These are phyloP conservation scores for Tylopilus sp. DNA, from an alignment of 768 basidiomycete species.

Conservation along the genomic window DNA sequence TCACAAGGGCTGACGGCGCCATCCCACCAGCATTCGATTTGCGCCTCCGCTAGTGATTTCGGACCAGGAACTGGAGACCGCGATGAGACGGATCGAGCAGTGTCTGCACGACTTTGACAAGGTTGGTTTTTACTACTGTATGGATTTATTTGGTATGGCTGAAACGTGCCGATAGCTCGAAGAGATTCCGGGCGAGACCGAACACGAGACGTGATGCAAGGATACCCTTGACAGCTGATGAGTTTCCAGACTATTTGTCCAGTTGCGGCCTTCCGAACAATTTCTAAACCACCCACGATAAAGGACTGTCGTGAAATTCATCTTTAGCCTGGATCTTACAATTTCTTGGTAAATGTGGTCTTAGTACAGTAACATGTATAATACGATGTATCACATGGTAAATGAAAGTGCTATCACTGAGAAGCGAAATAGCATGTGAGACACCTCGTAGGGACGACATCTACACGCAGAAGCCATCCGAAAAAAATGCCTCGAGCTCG, in stretches of 20 bases:
- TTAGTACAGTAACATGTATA: conserved; percentile 7
- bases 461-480: conserved; percentile 42
- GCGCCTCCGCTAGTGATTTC: conserved; percentile 93
- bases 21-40: conserved; percentile 79
- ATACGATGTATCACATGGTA: conserved; percentile 7
- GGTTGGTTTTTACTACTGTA: conserved; percentile 38
- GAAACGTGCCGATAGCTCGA: conserved; percentile 39
- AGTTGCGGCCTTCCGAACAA: neutral
- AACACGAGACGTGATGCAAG: conserved; percentile 56
- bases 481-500: conserved; percentile 49
- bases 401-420: neutral
- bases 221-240: conserved; percentile 32
- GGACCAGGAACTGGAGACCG: conserved; percentile 78
- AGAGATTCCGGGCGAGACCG: conserved; percentile 62
- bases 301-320: too few species aligned
- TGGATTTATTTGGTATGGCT: neutral
- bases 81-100: conserved; percentile 71
- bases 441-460: conserved; percentile 62
- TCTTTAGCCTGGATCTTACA: neutral
- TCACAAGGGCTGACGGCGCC: neutral
- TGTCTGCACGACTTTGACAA: conserved; percentile 78
- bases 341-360: neutral
- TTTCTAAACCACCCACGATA: neutral
- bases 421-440: too few species aligned
- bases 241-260: too few species aligned